Evolutionary conservation across 169 alveolate species (phyloP), one percentile per base, ranked within the genome.

Genomic region (Plasmodium vinckei): DNA sequence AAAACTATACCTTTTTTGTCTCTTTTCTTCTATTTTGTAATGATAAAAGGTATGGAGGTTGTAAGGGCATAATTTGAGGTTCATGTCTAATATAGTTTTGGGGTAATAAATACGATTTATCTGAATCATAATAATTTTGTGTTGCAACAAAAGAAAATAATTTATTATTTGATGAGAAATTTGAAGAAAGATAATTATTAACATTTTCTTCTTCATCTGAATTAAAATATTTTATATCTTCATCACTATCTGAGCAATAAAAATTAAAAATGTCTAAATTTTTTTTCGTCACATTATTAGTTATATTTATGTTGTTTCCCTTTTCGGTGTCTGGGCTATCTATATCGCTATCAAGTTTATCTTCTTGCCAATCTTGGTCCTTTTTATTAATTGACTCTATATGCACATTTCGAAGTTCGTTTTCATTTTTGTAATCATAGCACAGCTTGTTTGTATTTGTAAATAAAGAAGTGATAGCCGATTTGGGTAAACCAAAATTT

Each of bases 51-150:
- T 82, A 82, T 21, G 90, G 90, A 10, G 90, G 90, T 9, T 82
- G 63, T n/a, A 82, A 61, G 17, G 90, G 90, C 90, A 82, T 82
- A 13, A 82, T 27, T n/a, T 82, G 90, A 19, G 90, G 90, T 49
- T 82, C 90, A 39, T 69, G 90, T 5, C 90, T 56, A 9, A 82
- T 71, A 70, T 82, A 82, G 69, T 82, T 82, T 61, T 65, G 72
- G 7, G 90, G 90, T 6, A 82, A 49, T 49, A 82, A 82, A 61
- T 82, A 82, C 10, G 90, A 82, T 19, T 82, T 82, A 47, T 82
- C 90, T 15, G 90, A 82, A 61, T 82, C 90, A 47, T 82, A 82
- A 53, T 82, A 82, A 82, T 82, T 82, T 49, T 82, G 54, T 13
- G 90, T 82, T 9, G 90, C 84, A 47, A 82, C 72, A 68, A 82